A percentile compares a stretch with the other conserved stretches of the same genome.
These are phyloP conservation scores for Neurospora cerealis DNA, from an alignment of 495 filamentous ascomycete genomes.

Conservation along the genomic window DNA sequence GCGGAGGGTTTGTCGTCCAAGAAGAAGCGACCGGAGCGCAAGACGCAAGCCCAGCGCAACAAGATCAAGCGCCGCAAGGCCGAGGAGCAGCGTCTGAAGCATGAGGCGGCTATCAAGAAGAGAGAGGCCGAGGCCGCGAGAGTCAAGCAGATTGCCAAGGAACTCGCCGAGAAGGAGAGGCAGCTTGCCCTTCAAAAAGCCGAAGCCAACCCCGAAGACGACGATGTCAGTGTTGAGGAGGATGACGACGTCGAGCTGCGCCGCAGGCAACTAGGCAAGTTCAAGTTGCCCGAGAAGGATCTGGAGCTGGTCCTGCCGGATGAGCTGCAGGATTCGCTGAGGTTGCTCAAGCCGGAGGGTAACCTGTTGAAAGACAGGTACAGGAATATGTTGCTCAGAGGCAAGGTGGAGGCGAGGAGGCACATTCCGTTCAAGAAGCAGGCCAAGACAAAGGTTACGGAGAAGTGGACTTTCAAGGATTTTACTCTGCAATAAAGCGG, in stretches of 20 bases:
- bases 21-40: slow-evolving; percentile 66
- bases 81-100: slow-evolving; percentile 59
- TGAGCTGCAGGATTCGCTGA: slow-evolving; percentile 83
- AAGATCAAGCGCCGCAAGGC: slow-evolving; percentile 80
- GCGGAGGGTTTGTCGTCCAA: slow-evolving; percentile 50
- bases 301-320: slow-evolving; percentile 87
- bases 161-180: slow-evolving; percentile 49
- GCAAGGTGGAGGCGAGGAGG: slow-evolving; percentile 76
- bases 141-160: slow-evolving; percentile 50
- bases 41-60: slow-evolving; percentile 78
- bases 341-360: slow-evolving; percentile 85
- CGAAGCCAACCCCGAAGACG: slow-evolving; percentile 28
- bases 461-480: slow-evolving; percentile 97
- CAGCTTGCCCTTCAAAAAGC: slow-evolving; percentile 26
- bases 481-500: slow-evolving; percentile 31
- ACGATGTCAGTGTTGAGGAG: slow-evolving; percentile 21
- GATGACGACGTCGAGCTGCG: slow-evolving; percentile 57
- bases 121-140: slow-evolving; percentile 56
- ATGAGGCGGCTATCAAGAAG: slow-evolving; percentile 61
- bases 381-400: slow-evolving; percentile 75
- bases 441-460: slow-evolving; percentile 64
- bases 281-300: slow-evolving; percentile 63
- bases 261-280: slow-evolving; percentile 66
- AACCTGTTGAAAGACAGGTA: slow-evolving; percentile 88
- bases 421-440: slow-evolving; percentile 70